Conservation (phyloP, 208 protist species). For the Leishmania major region DNA sequence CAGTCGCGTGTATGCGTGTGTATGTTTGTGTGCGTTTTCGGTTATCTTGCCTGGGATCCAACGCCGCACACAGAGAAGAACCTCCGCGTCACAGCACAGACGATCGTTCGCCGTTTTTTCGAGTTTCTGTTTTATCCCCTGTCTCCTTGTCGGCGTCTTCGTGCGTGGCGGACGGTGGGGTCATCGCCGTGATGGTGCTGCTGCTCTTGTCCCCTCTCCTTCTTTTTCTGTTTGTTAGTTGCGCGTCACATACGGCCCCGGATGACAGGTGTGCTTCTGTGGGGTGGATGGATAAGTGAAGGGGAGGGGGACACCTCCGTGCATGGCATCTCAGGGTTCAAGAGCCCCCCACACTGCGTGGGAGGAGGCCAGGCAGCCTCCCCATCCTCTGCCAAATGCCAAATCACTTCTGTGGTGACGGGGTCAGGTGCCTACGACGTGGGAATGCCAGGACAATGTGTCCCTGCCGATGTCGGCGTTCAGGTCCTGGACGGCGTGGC, state of each 20-base stretch:
- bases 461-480: background rate
- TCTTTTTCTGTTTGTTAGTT: background rate
- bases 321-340: background rate
- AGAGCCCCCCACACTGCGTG: background rate
- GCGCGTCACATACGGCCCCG: background rate
- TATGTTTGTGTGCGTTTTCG: constrained; percentile 8
- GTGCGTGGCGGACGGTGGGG: background rate
- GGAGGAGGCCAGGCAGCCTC: background rate
- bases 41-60: background rate
- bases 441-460: background rate
- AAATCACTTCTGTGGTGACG: background rate
- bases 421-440: background rate
- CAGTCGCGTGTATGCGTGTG: background rate
- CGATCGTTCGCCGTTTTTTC: background rate
- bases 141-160: background rate
- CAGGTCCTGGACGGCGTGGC: background rate
- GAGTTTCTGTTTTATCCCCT: background rate
- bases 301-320: background rate
- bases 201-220: background rate
- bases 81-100: background rate
- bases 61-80: background rate
- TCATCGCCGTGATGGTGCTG: background rate
- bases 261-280: too few relatives aligned
- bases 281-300: too few relatives aligned
- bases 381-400: background rate